phyloP scores from a whole-genome alignment of 2,329 filamentous ascomycete genomes.

The Fusarium sp. region DNA sequence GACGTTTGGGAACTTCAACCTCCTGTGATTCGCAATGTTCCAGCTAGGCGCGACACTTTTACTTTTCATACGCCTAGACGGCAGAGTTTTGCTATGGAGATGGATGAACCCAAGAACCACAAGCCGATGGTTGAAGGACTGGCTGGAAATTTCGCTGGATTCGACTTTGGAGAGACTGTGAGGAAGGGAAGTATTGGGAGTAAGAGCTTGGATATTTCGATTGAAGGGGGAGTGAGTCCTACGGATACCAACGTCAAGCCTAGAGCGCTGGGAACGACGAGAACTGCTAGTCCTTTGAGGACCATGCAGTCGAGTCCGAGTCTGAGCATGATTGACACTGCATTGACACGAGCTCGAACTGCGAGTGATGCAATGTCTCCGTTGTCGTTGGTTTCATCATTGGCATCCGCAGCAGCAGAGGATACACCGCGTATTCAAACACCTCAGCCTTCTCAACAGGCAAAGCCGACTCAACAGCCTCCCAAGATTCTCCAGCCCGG shows the following conservation, averaged over 20 bases:
- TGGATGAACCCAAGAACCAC: slow-evolving; percentile 50
- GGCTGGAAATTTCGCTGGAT: slow-evolving; percentile 54
- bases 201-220: slow-evolving; percentile 31
- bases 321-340: slow-evolving; percentile 35
- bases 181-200: slow-evolving; percentile 39
- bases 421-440: slow-evolving; percentile 24
- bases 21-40: slow-evolving; percentile 62
- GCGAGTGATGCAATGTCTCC: slow-evolving; percentile 43
- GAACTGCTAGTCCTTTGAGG: slow-evolving; percentile 43
- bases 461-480: slow-evolving; percentile 21
- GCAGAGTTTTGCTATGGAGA: slow-evolving; percentile 63
- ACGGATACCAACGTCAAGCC: slow-evolving; percentile 37
- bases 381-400: slow-evolving; percentile 35
- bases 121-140: slow-evolving; percentile 51
- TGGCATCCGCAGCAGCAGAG: slow-evolving; percentile 26
- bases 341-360: slow-evolving; percentile 38
- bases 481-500: slow-evolving; percentile 36
- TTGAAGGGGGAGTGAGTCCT: slow-evolving; percentile 33
- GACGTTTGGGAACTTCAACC: slow-evolving; percentile 53
- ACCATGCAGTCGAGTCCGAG: slow-evolving; percentile 46
- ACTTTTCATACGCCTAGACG: slow-evolving; percentile 60
- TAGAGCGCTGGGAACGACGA: slow-evolving; percentile 24
- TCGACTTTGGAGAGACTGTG: slow-evolving; percentile 54
- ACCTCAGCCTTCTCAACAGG: slow-evolving; percentile 30
- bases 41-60: slow-evolving; percentile 65